Evolutionary conservation across 2,329 filamentous ascomycete genomes (phyloP), one percentile per base, ranked within the genome.

Genomic region (Truncatella angustata): DNA sequence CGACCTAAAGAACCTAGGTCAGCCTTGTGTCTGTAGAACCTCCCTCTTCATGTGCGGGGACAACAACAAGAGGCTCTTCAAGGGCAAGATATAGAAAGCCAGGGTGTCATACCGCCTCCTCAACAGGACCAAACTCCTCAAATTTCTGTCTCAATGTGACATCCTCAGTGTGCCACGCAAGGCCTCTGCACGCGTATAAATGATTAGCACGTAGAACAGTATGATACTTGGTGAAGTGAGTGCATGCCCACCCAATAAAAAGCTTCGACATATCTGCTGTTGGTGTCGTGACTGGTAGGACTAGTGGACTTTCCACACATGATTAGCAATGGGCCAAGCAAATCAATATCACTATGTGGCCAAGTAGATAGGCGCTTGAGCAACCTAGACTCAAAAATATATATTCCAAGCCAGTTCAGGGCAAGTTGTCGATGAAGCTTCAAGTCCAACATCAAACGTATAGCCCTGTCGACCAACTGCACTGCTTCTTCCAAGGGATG

Each of bases 121-220:
- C 91, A 61, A 99, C 88, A 37, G 79, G 77, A 55, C 93, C 93
- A 68, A 90, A 97, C 72, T 94, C 87, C 71, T 93, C 87, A 71
- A 99, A 99, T 74, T 96, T 96, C 68, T 87, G 78, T 67, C 90
- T 88, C 60, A 99, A 79, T 61, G 90, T 91, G 40, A 76, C 75
- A 74, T 97, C 93, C 73, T 95, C 91, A 59, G 94, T 99, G 78
- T 97, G 92, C 94, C 94, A 99, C 66, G 94, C 91, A 63, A 99
- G 91, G 81, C 94, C 94, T 68, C 93, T 96, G 52, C 10, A 20
- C 37, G 58, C 40, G 54, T 52, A 49, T 53, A 54, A 56, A 50
- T 9, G 18, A 43, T 46, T 46, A 55, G 36, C 24, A 32, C n/a
- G 23, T 51, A 55, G 60, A 11, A 4, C 4, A 16, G 11, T 1